phyloP scores from a whole-genome alignment of 208 protist species.

The Wallacemonas sp. region DNA sequence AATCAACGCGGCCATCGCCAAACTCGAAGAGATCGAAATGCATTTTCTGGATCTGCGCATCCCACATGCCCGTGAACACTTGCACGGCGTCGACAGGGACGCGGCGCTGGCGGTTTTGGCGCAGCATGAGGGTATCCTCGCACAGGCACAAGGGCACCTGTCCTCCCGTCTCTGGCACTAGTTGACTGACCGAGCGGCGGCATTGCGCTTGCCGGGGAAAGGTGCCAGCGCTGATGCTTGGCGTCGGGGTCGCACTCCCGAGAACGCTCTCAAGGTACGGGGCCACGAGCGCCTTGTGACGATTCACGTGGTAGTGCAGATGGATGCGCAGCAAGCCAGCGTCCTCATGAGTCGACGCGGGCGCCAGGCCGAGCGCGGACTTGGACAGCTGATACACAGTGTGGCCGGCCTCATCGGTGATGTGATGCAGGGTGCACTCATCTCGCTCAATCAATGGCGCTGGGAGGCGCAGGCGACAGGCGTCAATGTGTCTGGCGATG shows the following conservation, averaged over 20 bases:
- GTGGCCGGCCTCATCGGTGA: neutral
- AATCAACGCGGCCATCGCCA: neutral
- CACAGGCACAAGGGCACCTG: conserved; percentile 10
- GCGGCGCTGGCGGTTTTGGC: neutral
- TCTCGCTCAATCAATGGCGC: neutral
- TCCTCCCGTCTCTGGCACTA: neutral
- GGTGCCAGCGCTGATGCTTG: neutral
- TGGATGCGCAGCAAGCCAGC: neutral
- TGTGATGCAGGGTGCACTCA: conserved; percentile 1
- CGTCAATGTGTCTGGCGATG: neutral
- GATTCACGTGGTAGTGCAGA: neutral
- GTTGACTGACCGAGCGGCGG: neutral
- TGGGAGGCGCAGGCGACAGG: neutral
- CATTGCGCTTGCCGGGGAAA: conserved; percentile 9
- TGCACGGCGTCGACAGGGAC: conserved; percentile 4
- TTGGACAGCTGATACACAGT: conserved; percentile 1
- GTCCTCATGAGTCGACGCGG: neutral
- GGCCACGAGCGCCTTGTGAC: neutral
- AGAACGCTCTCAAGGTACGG: neutral
- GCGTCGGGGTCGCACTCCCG: neutral
- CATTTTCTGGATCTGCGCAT: neutral
- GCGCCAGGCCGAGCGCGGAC: neutral
- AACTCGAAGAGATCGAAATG: neutral
- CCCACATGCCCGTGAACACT: neutral
- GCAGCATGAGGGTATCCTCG: neutral